Percentiles rank a stretch among this genome's conserved stretches.
These are phyloP conservation scores for Tuber microsphaerosporum DNA, from an alignment of 495 filamentous ascomycete species.

Conservation along the genomic window DNA sequence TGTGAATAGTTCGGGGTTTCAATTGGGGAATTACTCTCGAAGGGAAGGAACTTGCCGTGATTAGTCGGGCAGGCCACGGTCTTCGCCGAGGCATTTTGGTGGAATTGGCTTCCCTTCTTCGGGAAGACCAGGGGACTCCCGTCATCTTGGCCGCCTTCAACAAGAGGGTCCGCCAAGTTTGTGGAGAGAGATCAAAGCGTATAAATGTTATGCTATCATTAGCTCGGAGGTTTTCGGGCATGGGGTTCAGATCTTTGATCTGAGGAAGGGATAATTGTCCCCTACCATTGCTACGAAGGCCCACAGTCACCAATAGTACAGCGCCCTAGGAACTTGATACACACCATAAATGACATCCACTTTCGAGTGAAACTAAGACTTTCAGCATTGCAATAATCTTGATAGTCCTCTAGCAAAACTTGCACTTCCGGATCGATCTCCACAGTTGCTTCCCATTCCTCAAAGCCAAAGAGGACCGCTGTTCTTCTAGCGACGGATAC, in stretches of 20 bases:
- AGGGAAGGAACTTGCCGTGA: conserved; percentile 53
- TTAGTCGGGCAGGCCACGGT: conserved; percentile 54
- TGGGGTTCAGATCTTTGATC: conserved; percentile 52
- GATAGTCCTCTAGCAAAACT: conserved; percentile 28
- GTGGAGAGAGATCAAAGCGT: conserved; percentile 50
- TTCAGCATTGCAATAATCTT: conserved; percentile 11
- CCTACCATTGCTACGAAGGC: too few relatives aligned
- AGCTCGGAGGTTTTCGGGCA: conserved; percentile 49
- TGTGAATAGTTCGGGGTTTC: conserved; percentile 18
- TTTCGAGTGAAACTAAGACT: too few relatives aligned
- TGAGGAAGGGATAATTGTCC: conserved; percentile 29
- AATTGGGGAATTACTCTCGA: conserved; percentile 47
- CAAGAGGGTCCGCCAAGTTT: conserved; percentile 43
- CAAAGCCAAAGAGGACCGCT: conserved; percentile 42
- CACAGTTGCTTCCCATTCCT: conserved; percentile 40
- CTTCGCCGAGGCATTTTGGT: conserved; percentile 50
- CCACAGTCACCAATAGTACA: conserved; percentile 2
- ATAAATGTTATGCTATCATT: conserved; percentile 49
- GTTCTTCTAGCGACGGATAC: conserved; percentile 42
- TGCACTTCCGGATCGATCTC: conserved; percentile 43
- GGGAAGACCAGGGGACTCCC: conserved; percentile 45
- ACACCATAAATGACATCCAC: conserved; percentile 20
- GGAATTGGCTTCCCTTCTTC: conserved; percentile 22
- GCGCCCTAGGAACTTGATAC: conserved; percentile 23
- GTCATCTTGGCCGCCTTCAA: conserved; percentile 53